These are phyloP conservation scores for Pestalotiopsis sp. DNA, from an alignment of 2,329 filamentous ascomycete species.

Conservation along the genomic window DNA sequence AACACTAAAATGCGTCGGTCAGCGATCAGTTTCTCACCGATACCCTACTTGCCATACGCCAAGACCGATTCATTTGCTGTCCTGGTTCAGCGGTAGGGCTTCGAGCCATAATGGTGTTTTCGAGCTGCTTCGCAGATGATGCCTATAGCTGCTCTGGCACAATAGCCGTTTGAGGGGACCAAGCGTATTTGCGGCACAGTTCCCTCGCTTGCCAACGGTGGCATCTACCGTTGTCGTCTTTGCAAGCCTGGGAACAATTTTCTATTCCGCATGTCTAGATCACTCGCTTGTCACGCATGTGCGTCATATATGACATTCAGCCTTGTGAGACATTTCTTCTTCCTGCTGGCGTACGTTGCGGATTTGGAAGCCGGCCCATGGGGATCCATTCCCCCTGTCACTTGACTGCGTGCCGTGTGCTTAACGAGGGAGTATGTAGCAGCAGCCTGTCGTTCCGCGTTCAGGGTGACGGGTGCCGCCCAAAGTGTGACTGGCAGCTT, in stretches of 20 bases:
- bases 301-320: slow-evolving; percentile 1
- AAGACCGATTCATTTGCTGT: not conserved
- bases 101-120: not conserved
- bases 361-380: not conserved
- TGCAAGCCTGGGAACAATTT: not conserved
- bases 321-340: slow-evolving; percentile 11
- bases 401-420: slow-evolving; percentile 1
- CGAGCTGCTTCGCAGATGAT: not conserved
- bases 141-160: not conserved
- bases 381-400: not conserved
- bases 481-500: not conserved
- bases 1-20: not conserved
- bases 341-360: not conserved
- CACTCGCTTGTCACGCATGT: not conserved
- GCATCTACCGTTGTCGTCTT: not conserved
- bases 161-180: not conserved
- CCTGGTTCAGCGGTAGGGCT: not conserved
- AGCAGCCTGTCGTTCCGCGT: not conserved
- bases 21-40: not conserved
- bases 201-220: not conserved
- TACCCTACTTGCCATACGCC: not conserved
- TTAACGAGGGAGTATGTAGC: not conserved
- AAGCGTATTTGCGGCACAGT: not conserved
- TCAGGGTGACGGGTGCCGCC: not conserved
- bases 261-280: not conserved